phyloP scores from a whole-genome alignment of 257 asterid species.

The Forsythia viridissima region DNA sequence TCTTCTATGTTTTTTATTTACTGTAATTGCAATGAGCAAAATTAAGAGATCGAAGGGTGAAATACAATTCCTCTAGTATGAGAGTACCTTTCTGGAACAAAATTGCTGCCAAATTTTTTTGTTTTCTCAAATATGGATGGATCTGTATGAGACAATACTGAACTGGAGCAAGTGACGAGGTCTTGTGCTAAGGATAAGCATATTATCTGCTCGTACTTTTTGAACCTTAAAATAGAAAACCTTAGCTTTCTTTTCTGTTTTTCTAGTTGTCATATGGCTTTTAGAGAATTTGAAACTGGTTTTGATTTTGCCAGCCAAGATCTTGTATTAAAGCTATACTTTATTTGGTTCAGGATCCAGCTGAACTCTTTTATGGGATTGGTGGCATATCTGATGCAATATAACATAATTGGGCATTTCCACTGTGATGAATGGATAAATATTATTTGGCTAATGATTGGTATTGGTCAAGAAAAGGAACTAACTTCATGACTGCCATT shows the following conservation, averaged over 20 bases:
- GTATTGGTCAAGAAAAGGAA: neutral
- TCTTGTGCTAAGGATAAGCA: conserved; percentile 6
- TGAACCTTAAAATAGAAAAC: neutral
- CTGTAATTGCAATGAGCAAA: neutral
- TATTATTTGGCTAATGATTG: neutral
- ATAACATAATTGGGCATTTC: neutral
- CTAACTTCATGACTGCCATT: neutral
- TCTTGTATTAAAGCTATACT: neutral
- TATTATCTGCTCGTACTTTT: neutral
- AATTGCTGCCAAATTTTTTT: neutral
- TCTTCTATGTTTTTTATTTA: neutral
- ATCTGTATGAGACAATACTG: conserved; percentile 1
- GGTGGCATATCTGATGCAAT: no score
- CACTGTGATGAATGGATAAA: neutral
- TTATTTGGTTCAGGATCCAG: no score
- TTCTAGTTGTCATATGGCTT: neutral
- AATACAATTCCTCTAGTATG: conserved; percentile 7
- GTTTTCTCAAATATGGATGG: conserved; percentile 6
- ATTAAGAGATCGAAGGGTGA: neutral
- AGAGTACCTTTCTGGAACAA: neutral
- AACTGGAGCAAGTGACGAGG: conserved; percentile 12
- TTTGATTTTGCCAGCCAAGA: neutral
- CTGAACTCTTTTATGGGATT: no score
- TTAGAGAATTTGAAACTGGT: neutral
- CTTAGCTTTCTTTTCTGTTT: no score